Evolutionary conservation across 345 rosid species (phyloP).

Genomic region (Clarkia xantiana): DNA sequence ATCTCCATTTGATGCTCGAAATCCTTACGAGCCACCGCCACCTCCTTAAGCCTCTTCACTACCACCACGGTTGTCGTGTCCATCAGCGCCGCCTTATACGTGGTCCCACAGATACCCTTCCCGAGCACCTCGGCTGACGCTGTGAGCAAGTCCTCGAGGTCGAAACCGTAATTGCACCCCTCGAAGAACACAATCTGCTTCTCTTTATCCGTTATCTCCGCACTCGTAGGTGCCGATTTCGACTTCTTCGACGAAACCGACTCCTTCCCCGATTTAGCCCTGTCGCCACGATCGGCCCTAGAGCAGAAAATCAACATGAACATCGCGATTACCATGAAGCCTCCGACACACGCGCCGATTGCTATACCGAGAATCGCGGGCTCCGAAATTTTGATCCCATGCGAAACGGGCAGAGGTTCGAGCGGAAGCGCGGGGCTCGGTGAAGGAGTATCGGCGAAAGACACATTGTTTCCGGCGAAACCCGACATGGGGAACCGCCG

Average conservation of each 20-base stretch:
- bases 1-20: slow-evolving; percentile 84
- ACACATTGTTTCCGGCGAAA: slow-evolving; percentile 50
- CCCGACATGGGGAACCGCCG: slow-evolving; percentile 49
- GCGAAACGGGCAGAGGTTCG: slow-evolving; percentile 23
- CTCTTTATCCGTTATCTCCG: slow-evolving; percentile 37
- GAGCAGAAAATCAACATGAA: slow-evolving; percentile 31
- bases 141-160: slow-evolving; percentile 75
- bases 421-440: slow-evolving; percentile 23
- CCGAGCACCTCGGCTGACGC: slow-evolving; percentile 98
- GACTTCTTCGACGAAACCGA: slow-evolving; percentile 27
- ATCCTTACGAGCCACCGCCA: slow-evolving; percentile 47
- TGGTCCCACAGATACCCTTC: slow-evolving; percentile 82
- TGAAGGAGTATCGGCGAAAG: slow-evolving; percentile 14
- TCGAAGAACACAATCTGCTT: slow-evolving; percentile 71
- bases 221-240: slow-evolving; percentile 18
- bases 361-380: slow-evolving; percentile 38
- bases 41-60: slow-evolving; percentile 91
- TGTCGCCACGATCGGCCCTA: slow-evolving; percentile 5
- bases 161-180: slow-evolving; percentile 67
- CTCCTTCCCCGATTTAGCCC: slow-evolving; percentile 19
- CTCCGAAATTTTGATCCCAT: slow-evolving; percentile 26
- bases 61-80: slow-evolving; percentile 70
- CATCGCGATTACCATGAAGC: slow-evolving; percentile 23
- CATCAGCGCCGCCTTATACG: slow-evolving; percentile 76
- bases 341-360: slow-evolving; percentile 35